Evolutionary conservation across 2,329 filamentous ascomycete species (phyloP).

Genomic region (Colletotrichum sp.): DNA sequence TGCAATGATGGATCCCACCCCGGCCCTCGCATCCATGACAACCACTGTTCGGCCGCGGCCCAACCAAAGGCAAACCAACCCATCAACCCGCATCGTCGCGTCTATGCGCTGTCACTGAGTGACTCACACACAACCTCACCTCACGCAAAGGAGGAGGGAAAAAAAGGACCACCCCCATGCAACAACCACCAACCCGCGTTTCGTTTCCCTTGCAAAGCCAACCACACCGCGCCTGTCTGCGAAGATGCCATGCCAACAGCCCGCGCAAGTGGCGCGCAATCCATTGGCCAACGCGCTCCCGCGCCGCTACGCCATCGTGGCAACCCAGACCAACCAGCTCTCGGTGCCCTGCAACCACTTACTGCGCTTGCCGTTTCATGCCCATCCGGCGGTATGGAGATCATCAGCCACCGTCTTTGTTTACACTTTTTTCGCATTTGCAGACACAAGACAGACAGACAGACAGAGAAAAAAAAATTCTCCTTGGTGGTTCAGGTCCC

Average conservation of each 20-base stretch:
- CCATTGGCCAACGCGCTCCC: constrained; percentile 14
- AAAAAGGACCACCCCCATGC: not conserved
- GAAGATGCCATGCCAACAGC: constrained; percentile 13
- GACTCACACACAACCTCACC: not conserved
- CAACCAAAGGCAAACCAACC: not conserved
- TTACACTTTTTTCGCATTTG: not conserved
- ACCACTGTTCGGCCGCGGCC: not conserved
- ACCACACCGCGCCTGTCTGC: not conserved
- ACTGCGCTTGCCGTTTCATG: not conserved
- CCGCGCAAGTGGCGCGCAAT: constrained; percentile 7
- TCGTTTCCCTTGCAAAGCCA: not conserved
- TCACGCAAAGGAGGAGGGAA: not conserved
- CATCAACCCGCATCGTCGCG: not conserved
- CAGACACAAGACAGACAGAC: not conserved
- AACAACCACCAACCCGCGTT: not conserved
- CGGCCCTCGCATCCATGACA: not conserved
- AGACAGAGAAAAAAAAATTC: not conserved
- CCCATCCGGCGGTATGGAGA: not conserved
- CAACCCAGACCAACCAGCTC: not conserved
- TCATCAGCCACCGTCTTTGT: constrained; percentile 10
- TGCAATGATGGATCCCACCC: not conserved
- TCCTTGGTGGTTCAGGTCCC: not conserved
- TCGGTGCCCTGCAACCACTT: not conserved
- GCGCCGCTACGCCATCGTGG: not conserved
- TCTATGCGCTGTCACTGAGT: constrained; percentile 17